Evolutionary conservation across 768 basidiomycete genomes (phyloP), one percentile per base, ranked within the genome.

Genomic region (Tricholoma hemisulphureum): DNA sequence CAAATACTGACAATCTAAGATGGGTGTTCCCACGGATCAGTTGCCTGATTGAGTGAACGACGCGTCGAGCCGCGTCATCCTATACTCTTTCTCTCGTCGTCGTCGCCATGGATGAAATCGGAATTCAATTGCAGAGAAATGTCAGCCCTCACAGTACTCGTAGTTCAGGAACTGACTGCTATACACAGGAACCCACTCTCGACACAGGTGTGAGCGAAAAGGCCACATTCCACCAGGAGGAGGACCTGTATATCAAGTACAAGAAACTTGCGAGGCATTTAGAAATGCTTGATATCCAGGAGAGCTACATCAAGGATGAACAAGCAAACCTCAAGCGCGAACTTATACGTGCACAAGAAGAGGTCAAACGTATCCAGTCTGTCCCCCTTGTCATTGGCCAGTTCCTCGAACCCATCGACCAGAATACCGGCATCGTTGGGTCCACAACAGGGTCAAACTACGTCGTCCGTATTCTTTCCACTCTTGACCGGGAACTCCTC

Each of bases 381-480:
- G 97, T 99, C 6, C 97, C 97, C 0, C 87, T 99, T 14, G 97
- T 99, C 69, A 99, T 99, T 67, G 97, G 97, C 56, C 97, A 99
- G 73, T 99, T 99, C 79, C 85, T 98, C 32, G 97, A 99, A 77
- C 91, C 97, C 52, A 98, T 99, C 71, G 97, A 99, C 79, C 93
- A 98, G 72, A 87, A 89, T 65, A 94, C 96, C 14, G 94, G 89
- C 60, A 99, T 99, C 63, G 97, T 98, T 18, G 96, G 95, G 49
- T 95, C 92, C 13, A 99, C 97, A 0, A 98, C 97, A 3, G 97
- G 97, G 10, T 94, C 91, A 13, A 99, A 98, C 75, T 98, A 98
- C 69, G 95, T 99, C 52, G 96, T 98, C 65, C 86, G 97, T 60
- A 98, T 99, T 56, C 81, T 99, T 26, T 95, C 93, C 2, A 99